Evolutionary conservation across 106 monocot species (phyloP).

Genomic region (Dactylorhiza incarnata): DNA sequence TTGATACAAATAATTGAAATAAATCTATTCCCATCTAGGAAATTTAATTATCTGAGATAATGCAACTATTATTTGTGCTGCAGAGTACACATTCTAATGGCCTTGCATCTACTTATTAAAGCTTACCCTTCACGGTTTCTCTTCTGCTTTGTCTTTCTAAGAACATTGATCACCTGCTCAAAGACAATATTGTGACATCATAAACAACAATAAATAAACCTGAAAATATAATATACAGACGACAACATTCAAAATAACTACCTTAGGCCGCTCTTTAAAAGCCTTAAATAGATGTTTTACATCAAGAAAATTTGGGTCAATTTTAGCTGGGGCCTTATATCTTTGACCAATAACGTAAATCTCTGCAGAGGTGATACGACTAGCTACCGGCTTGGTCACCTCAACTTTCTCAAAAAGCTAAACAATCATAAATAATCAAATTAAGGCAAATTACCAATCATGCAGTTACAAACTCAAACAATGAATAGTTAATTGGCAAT

Average conservation of each 20-base stretch:
- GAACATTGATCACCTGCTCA: constrained; percentile 70
- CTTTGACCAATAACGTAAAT: constrained; percentile 78
- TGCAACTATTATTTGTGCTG: not conserved
- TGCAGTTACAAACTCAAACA: not conserved
- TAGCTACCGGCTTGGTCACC: constrained; percentile 83
- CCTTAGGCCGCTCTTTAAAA: constrained; percentile 47
- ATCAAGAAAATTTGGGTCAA: constrained; percentile 85
- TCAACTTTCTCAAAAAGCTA: constrained; percentile 97
- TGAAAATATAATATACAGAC: not conserved
- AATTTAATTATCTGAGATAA: not conserved
- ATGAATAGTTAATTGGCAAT: not conserved
- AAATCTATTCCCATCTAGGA: not conserved
- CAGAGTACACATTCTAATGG: not conserved
- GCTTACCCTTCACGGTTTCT: constrained; percentile 92
- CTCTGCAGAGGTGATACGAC: constrained; percentile 87
- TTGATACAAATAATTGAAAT: not conserved
- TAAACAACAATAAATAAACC: not conserved
- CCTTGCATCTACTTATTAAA: not conserved
- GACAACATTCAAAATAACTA: not conserved
- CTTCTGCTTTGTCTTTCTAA: constrained; percentile 69
- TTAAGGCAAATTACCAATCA: not conserved
- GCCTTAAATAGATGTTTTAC: constrained; percentile 78
- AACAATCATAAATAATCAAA: not conserved
- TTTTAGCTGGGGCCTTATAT: constrained; percentile 92
- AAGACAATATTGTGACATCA: not conserved